phyloP scores from a whole-genome alignment of 441 rosid species.

The Hura crepitans region DNA sequence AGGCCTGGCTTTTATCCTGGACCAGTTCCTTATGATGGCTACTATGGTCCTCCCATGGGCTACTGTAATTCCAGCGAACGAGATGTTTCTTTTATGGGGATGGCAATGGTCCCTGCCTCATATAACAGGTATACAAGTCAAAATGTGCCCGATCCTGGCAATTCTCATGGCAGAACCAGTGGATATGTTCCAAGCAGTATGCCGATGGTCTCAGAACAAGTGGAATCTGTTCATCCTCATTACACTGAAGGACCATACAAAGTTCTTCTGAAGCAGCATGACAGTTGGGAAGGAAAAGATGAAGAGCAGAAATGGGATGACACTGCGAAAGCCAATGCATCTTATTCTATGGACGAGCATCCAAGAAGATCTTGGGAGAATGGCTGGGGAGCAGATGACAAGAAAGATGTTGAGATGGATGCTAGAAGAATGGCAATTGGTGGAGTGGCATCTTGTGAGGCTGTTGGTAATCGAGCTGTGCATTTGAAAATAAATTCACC shows the following conservation, averaged over 20 bases:
- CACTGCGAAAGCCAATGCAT: slow-evolving; percentile 23
- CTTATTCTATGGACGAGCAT: slow-evolving; percentile 40
- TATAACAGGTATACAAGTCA: slow-evolving; percentile 59
- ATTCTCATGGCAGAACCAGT: slow-evolving; percentile 50
- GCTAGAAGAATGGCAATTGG: slow-evolving; percentile 27
- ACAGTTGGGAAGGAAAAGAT: slow-evolving; percentile 53
- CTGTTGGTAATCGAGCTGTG: slow-evolving; percentile 29
- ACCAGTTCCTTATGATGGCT: slow-evolving; percentile 71
- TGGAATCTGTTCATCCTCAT: slow-evolving; percentile 52
- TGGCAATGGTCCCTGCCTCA: slow-evolving; percentile 58
- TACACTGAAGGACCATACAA: slow-evolving; percentile 57
- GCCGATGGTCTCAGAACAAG: slow-evolving; percentile 43
- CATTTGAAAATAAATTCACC: slow-evolving; percentile 36
- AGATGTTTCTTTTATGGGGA: slow-evolving; percentile 71
- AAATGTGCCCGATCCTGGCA: slow-evolving; percentile 45
- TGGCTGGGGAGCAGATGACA: slow-evolving; percentile 43
- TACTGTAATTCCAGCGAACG: slow-evolving; percentile 63
- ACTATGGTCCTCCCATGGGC: slow-evolving; percentile 82
- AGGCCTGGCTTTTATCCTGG: slow-evolving; percentile 91
- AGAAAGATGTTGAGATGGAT: slow-evolving; percentile 33
- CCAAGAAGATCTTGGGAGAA: slow-evolving; percentile 42
- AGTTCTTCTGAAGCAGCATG: slow-evolving; percentile 76
- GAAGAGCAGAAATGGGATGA: slow-evolving; percentile 50
- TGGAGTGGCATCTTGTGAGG: slow-evolving; percentile 37
- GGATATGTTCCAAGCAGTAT: slow-evolving; percentile 52